These are phyloP conservation scores for Colletotrichum destructivum DNA, from an alignment of 2,329 filamentous ascomycete genomes.

Conservation along the genomic window DNA sequence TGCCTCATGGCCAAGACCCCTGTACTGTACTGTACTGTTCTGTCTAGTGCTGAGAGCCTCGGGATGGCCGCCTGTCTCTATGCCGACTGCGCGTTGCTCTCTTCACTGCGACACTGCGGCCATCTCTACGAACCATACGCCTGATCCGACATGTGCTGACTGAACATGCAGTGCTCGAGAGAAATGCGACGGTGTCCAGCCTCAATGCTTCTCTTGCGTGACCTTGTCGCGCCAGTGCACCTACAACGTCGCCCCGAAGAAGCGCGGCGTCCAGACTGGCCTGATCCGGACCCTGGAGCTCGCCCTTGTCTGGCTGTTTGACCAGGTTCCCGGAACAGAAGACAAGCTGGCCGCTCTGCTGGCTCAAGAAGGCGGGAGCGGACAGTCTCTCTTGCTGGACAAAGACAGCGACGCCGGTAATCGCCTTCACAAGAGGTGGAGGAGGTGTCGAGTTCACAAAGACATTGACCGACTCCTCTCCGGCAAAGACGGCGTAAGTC, in stretches of 20 bases:
- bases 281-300: slow-evolving; percentile 83
- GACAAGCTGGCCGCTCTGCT: slow-evolving; percentile 69
- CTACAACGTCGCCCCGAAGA: slow-evolving; percentile 81
- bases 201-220: slow-evolving; percentile 77
- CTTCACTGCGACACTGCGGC: neutral
- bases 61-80: neutral
- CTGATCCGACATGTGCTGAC: slow-evolving; percentile 8
- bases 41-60: neutral
- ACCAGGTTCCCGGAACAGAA: slow-evolving; percentile 73
- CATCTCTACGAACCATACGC: neutral
- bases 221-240: slow-evolving; percentile 76
- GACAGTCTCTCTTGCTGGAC: slow-evolving; percentile 62
- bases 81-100: neutral
- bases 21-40: no score
- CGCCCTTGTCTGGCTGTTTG: slow-evolving; percentile 77
- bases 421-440: slow-evolving; percentile 74
- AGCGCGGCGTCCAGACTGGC: slow-evolving; percentile 84
- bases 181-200: slow-evolving; percentile 80
- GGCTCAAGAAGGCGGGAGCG: slow-evolving; percentile 58
- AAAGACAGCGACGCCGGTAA: slow-evolving; percentile 68
- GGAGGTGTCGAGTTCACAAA: slow-evolving; percentile 72
- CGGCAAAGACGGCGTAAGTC: slow-evolving; percentile 53
- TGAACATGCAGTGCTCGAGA: slow-evolving; percentile 67
- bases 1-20: neutral
- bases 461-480: slow-evolving; percentile 76